These are phyloP conservation scores for Candolleomyces aberdarensis DNA, from an alignment of 768 basidiomycete species.

Conservation along the genomic window DNA sequence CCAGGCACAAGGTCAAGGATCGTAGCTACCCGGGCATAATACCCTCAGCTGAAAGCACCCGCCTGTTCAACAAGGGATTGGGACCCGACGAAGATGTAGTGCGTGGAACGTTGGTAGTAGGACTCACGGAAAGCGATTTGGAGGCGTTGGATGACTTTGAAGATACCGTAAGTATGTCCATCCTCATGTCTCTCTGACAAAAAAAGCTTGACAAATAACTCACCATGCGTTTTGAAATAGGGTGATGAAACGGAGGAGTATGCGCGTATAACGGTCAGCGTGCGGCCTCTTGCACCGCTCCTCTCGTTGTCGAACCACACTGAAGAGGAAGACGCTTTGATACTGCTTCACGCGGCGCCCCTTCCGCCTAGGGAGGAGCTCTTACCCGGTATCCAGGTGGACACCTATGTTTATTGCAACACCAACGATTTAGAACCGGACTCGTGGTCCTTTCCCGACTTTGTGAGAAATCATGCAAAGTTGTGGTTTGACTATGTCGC, in stretches of 20 bases:
- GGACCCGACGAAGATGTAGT: conserved; percentile 63
- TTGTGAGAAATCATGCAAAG: conserved; percentile 70
- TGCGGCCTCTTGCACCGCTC: conserved; percentile 54
- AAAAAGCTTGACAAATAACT: conserved; percentile 13
- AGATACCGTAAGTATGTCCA: conserved; percentile 54
- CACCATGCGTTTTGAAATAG: not conserved
- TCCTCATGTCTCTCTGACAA: not conserved
- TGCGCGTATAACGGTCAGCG: conserved; percentile 45
- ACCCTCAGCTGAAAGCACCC: conserved; percentile 47
- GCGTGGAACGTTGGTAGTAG: conserved; percentile 74
- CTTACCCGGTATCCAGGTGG: conserved; percentile 36
- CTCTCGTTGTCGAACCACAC: conserved; percentile 25
- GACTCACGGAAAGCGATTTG: conserved; percentile 66
- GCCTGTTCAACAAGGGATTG: conserved; percentile 43
- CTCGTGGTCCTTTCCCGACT: conserved; percentile 82
- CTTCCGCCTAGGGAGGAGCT: conserved; percentile 35
- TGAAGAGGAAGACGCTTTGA: conserved; percentile 18
- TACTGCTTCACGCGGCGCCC: conserved; percentile 41
- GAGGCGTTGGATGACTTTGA: conserved; percentile 75
- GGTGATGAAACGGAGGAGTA: conserved; percentile 61
- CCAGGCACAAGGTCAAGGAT: conserved; percentile 73
- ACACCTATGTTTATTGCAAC: conserved; percentile 72
- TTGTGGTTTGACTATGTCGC: conserved; percentile 52
- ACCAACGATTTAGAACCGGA: conserved; percentile 46
- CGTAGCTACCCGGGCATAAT: conserved; percentile 76